A percentile compares a stretch with the other conserved stretches of the same genome.
These are phyloP conservation scores for Pterulicium gracile DNA, from an alignment of 1,284 basidiomycete species.

Conservation along the genomic window DNA sequence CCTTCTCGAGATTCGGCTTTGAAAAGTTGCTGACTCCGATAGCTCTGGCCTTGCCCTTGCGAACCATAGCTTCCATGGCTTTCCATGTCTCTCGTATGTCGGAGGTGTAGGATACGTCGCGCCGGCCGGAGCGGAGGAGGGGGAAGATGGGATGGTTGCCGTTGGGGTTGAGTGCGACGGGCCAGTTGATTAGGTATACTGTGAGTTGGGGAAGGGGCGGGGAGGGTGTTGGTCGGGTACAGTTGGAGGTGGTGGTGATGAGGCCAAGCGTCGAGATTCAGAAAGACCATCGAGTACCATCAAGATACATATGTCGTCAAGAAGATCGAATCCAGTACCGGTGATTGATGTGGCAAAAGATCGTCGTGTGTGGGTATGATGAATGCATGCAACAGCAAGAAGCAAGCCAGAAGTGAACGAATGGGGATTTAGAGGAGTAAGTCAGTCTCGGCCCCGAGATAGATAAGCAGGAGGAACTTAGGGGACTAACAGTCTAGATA, in stretches of 20 bases:
- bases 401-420: too few relatives aligned
- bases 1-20: conserved; percentile 26
- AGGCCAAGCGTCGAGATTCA: not conserved
- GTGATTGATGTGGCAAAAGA: not conserved
- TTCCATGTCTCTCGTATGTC: conserved; percentile 30
- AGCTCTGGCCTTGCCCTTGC: conserved; percentile 14
- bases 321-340: too few relatives aligned
- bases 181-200: conserved; percentile 82
- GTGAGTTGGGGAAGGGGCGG: conserved; percentile 1
- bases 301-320: too few relatives aligned
- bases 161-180: conserved; percentile 62
- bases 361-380: not conserved
- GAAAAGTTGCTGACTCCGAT: conserved; percentile 41
- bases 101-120: conserved; percentile 42
- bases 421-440: too few relatives aligned
- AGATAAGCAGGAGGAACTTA: not conserved
- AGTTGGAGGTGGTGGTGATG: too few relatives aligned
- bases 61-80: conserved; percentile 30
- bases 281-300: not conserved
- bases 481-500: conserved; percentile 58
- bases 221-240: too few relatives aligned
- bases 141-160: conserved; percentile 68
- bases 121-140: conserved; percentile 52
- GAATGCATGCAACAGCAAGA: not conserved
- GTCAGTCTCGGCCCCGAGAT: not conserved